These are phyloP conservation scores for Syzygium oleosum DNA, from an alignment of 345 rosid species.

Conservation along the genomic window DNA sequence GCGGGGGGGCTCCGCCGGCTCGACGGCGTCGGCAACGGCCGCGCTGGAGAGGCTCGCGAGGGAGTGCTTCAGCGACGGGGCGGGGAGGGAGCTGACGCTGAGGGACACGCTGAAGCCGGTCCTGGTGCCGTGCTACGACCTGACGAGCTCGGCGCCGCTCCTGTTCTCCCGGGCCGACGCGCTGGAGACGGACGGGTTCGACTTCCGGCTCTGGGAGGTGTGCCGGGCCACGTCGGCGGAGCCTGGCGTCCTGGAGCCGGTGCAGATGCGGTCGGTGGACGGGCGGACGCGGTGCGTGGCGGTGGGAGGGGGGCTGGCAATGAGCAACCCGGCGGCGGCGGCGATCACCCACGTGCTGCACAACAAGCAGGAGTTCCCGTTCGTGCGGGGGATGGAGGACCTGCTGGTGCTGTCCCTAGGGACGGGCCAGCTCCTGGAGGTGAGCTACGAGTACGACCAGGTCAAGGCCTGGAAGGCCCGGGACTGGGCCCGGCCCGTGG, in stretches of 20 bases:
- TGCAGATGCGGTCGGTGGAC: constrained; percentile 59
- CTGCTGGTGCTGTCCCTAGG: constrained; percentile 77
- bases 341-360: constrained; percentile 96
- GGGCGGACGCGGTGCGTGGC: constrained; percentile 77
- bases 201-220: constrained; percentile 84
- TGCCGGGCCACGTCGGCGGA: constrained; percentile 94
- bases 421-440: constrained; percentile 71
- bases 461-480: constrained; percentile 70
- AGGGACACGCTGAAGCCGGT: constrained; percentile 92
- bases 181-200: constrained; percentile 74
- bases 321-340: constrained; percentile 88
- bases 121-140: constrained; percentile 84
- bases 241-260: constrained; percentile 68
- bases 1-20: constrained; percentile 23
- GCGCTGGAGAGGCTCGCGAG: constrained; percentile 59
- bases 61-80: constrained; percentile 50
- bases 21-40: constrained; percentile 22
- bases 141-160: constrained; percentile 81
- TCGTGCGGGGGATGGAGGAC: constrained; percentile 94
- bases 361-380: constrained; percentile 95
- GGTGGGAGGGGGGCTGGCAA: constrained; percentile 77
- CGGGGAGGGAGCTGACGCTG: constrained; percentile 39
- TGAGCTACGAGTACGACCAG: constrained; percentile 59
- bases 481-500: constrained; percentile 88
- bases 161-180: constrained; percentile 97